A percentile compares a stretch with the other conserved stretches of the same genome.
phyloP scores from a whole-genome alignment of 129 eudicot species.

The Chrysanthemum lavandulifolium region DNA sequence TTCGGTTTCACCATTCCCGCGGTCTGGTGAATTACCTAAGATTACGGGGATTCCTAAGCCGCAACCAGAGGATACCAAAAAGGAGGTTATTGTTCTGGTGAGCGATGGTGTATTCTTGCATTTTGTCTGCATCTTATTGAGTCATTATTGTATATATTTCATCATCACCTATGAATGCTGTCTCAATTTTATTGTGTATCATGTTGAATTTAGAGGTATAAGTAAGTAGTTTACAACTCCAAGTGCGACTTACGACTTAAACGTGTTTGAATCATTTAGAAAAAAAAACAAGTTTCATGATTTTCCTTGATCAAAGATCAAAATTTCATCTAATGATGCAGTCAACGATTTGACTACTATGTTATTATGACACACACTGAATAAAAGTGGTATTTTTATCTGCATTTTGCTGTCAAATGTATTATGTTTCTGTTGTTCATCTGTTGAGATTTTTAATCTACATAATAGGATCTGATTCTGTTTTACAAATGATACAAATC shows the following conservation, averaged over 20 bases:
- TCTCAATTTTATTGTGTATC: background rate
- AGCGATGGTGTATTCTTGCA: conserved; percentile 27
- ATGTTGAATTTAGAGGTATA: background rate
- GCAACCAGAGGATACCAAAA: background rate
- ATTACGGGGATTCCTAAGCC: background rate
- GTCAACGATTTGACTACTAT: no score
- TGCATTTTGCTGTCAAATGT: background rate
- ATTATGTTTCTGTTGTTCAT: background rate
- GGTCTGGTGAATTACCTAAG: background rate
- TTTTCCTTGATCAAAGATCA: no score
- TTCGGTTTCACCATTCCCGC: conserved; percentile 3
- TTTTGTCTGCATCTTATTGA: conserved; percentile 2
- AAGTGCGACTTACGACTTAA: background rate
- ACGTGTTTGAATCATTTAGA: background rate
- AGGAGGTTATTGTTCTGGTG: conserved; percentile 41
- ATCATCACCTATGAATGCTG: background rate
- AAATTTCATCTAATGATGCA: no score
- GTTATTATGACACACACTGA: background rate
- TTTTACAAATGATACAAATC: background rate
- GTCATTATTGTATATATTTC: background rate
- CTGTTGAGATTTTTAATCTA: background rate
- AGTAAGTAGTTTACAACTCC: conserved; percentile 6
- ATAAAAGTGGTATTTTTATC: background rate
- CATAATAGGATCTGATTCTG: background rate
- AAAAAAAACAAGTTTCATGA: no score